Conservation (phyloP, 345 rosid species). For the Fremontodendron californicum region DNA sequence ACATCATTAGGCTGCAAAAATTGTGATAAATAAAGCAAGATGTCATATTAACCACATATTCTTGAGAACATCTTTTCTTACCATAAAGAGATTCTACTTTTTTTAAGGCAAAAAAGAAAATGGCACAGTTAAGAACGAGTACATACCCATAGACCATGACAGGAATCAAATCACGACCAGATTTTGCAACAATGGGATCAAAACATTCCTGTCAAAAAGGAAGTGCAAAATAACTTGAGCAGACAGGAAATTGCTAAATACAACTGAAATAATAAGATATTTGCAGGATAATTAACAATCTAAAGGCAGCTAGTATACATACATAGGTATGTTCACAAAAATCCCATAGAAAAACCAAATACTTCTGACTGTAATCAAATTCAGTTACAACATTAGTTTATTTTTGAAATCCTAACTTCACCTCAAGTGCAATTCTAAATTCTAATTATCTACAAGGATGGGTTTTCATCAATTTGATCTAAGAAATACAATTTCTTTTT, state of each 20-base stretch:
- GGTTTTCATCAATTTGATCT: not conserved
- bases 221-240: not conserved
- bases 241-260: not conserved
- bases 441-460: not conserved
- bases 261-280: not conserved
- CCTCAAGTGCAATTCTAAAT: not conserved
- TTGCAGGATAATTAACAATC: not conserved
- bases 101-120: not conserved
- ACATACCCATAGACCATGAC: constrained; percentile 93
- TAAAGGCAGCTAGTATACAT: not conserved
- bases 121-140: not conserved
- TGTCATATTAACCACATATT: not conserved
- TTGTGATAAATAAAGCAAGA: not conserved
- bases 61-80: not conserved
- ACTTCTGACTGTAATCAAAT: not conserved
- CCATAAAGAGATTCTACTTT: not conserved
- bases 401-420: not conserved
- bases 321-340: not conserved
- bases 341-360: not conserved
- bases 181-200: constrained; percentile 28
- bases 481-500: not conserved
- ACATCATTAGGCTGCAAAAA: not conserved
- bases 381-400: not conserved
- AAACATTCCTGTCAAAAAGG: constrained; percentile 36
- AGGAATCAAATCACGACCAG: constrained; percentile 91